phyloP scores from a whole-genome alignment of 345 rosid genomes.

The Salix caprea region DNA sequence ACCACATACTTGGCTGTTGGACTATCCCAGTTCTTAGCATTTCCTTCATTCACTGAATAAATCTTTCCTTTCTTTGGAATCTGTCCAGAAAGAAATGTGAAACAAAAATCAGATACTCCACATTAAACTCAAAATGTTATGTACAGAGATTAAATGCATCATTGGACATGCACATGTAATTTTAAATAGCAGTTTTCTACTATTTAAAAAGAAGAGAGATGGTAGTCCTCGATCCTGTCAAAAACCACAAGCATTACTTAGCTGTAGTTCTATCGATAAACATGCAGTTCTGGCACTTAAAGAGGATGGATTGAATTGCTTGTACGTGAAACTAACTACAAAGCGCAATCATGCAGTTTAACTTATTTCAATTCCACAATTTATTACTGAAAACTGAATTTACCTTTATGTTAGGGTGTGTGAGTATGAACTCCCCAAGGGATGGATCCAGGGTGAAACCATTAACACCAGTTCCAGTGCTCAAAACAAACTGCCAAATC shows the following conservation, averaged over 20 bases:
- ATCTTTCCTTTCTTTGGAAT: constrained; percentile 93
- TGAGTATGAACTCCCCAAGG: constrained; percentile 93
- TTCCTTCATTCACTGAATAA: constrained; percentile 97
- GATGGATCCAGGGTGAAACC: constrained; percentile 98
- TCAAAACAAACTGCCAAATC: constrained; percentile 73
- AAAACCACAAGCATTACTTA: not conserved
- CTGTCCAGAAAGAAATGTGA: constrained; percentile 27
- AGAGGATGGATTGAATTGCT: not conserved
- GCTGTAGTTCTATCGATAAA: not conserved
- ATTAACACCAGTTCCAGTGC: constrained; percentile 86
- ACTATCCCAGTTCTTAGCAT: constrained; percentile 94
- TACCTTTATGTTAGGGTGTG: constrained; percentile 95
- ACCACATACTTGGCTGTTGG: constrained; percentile 75
- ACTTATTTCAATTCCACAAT: not conserved
- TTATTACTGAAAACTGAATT: not conserved
- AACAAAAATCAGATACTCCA: not conserved
- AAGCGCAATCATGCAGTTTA: not conserved
- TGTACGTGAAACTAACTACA: not conserved
- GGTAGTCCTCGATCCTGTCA: not conserved
- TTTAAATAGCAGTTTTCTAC: not conserved
- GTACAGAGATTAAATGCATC: not conserved
- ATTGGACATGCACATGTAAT: too few relatives aligned
- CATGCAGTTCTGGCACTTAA: not conserved
- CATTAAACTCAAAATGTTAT: not conserved
- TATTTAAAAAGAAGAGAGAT: not conserved